These are phyloP conservation scores for Bauhinia variegata DNA, from an alignment of 306 rosid species.

Conservation along the genomic window DNA sequence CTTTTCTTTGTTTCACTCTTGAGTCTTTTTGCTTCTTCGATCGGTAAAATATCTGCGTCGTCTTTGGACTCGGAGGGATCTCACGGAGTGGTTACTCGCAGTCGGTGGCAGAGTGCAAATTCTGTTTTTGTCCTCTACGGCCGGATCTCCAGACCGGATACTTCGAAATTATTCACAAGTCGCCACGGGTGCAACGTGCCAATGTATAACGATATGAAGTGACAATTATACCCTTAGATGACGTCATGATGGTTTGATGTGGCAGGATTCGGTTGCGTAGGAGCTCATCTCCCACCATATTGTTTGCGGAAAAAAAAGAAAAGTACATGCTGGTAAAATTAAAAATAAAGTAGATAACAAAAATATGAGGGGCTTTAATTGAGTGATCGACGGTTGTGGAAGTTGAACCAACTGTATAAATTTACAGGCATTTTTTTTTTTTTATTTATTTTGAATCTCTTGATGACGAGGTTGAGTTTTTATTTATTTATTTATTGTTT, in stretches of 20 bases:
- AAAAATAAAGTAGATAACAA: background rate
- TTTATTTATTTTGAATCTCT: too few relatives aligned
- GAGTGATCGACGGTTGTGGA: background rate
- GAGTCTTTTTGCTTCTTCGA: background rate
- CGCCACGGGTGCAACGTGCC: conserved; percentile 16
- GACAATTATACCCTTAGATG: background rate
- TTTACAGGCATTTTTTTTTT: too few relatives aligned
- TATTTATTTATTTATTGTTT: too few relatives aligned
- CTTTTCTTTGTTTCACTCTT: background rate
- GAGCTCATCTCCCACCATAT: background rate
- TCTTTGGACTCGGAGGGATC: conserved; percentile 24
- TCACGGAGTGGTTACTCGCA: conserved; percentile 25
- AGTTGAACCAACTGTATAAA: background rate
- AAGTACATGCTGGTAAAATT: too few relatives aligned
- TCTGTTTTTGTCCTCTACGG: conserved; percentile 15
- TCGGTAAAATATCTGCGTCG: conserved; percentile 9
- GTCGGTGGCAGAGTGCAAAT: background rate
- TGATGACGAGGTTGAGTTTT: background rate
- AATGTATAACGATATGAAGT: background rate
- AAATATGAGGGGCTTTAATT: too few relatives aligned
- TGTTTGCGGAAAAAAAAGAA: background rate
- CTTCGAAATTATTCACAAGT: background rate
- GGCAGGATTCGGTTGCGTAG: background rate
- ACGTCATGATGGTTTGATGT: conserved; percentile 10
- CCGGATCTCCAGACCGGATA: background rate